Conservation (phyloP, 805 yeast species). For the Cyberlindnera meyerae region DNA sequence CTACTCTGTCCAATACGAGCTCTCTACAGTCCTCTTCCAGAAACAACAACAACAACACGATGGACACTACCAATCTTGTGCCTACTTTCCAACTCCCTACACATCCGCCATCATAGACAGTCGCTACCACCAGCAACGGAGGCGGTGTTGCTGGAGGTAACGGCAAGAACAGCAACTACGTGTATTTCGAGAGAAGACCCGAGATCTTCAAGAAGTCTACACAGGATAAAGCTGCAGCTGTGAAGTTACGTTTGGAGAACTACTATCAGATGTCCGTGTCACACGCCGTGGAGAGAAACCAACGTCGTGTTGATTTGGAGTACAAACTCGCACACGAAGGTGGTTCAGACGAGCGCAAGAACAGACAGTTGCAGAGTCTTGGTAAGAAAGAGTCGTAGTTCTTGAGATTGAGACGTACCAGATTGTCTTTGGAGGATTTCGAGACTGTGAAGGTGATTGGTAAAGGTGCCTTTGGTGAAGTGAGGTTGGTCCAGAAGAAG, state of each 20-base stretch:
- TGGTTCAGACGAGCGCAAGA: constrained; percentile 64
- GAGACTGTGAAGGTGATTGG: constrained; percentile 97
- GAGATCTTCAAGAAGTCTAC: constrained; percentile 27
- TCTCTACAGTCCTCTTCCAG: constrained; percentile 19
- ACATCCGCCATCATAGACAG: too few relatives aligned
- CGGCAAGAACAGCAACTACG: constrained; percentile 18
- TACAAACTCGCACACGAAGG: constrained; percentile 66
- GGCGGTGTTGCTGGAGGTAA: too few relatives aligned
- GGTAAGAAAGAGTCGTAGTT: constrained; percentile 89
- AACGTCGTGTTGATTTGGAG: constrained; percentile 82
- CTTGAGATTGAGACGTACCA: constrained; percentile 81
- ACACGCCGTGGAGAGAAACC: constrained; percentile 91
- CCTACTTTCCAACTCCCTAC: constrained; percentile 12
- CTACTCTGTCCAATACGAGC: constrained; percentile 22
- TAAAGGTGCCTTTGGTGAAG: constrained; percentile 99
- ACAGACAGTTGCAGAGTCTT: constrained; percentile 69
- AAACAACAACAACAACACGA: constrained; percentile 9
- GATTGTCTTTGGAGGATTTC: constrained; percentile 90
- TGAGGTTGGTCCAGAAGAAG: constrained; percentile 85
- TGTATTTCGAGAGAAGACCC: constrained; percentile 28
- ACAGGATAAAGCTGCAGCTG: constrained; percentile 37
- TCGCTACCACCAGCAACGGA: not conserved
- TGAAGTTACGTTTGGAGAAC: constrained; percentile 74
- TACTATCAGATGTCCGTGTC: constrained; percentile 92
- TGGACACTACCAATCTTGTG: constrained; percentile 4